Percentiles rank a stretch among this genome's conserved stretches.
These are phyloP conservation scores for Trichoderma brevicompactum DNA, from an alignment of 2,329 filamentous ascomycete genomes.

Conservation along the genomic window DNA sequence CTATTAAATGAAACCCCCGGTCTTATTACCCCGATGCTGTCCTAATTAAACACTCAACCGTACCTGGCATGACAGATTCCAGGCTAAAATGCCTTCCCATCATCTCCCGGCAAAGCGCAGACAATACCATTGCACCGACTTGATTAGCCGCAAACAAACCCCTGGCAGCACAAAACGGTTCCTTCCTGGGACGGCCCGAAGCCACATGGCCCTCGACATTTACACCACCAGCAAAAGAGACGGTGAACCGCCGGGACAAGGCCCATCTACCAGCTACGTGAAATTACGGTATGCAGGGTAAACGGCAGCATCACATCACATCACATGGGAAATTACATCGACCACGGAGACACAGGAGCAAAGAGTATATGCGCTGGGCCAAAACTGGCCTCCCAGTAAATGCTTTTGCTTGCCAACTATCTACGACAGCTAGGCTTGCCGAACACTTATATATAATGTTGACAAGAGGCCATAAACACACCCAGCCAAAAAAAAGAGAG, in stretches of 20 bases:
- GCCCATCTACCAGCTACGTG: neutral
- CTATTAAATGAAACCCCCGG: too few relatives aligned
- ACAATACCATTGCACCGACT: neutral
- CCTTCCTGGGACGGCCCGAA: constrained; percentile 15
- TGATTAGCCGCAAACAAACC: neutral
- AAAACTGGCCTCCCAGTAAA: constrained; percentile 48
- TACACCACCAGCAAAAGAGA: neutral
- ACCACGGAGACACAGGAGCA: neutral
- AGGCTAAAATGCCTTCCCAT: neutral
- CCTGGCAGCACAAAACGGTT: neutral
- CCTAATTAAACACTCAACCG: too few relatives aligned
- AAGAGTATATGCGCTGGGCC: constrained; percentile 37
- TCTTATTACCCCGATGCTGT: too few relatives aligned
- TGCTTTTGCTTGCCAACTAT: constrained; percentile 38
- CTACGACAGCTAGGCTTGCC: constrained; percentile 35
- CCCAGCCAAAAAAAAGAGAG: constrained; percentile 35
- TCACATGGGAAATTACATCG: neutral
- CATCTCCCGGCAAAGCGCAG: neutral
- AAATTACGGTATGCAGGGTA: too few relatives aligned
- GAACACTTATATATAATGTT: constrained; percentile 33
- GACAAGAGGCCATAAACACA: constrained; percentile 47
- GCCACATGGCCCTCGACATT: neutral
- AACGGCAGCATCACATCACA: neutral
- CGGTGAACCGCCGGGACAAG: too few relatives aligned
- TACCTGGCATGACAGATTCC: neutral